A percentile compares a stretch with the other conserved stretches of the same genome.
Evolutionary conservation across 2,329 filamentous ascomycete genomes (phyloP).

Genomic region (Pseudocercospora vitis): DNA sequence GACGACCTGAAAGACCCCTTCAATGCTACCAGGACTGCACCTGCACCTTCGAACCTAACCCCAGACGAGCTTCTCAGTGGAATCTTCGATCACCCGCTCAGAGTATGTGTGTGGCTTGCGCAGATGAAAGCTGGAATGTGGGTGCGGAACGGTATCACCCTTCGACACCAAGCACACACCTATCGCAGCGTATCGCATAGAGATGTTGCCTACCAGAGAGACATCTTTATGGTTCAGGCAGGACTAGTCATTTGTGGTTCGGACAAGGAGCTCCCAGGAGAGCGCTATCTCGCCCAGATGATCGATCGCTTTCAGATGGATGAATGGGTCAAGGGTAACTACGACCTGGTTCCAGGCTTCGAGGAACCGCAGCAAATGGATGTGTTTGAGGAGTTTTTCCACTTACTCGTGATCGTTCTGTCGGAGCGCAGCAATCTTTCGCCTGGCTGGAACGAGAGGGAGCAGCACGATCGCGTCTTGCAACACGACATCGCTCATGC

Average conservation of each 20-base stretch:
- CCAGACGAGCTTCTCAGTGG: slow-evolving; percentile 34
- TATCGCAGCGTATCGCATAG: slow-evolving; percentile 87
- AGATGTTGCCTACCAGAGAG: slow-evolving; percentile 90
- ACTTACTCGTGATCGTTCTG: slow-evolving; percentile 84
- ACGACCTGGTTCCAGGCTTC: slow-evolving; percentile 70
- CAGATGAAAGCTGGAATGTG: slow-evolving; percentile 99
- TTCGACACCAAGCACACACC: slow-evolving; percentile 90
- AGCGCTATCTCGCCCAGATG: slow-evolving; percentile 76
- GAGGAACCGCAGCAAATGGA: slow-evolving; percentile 89
- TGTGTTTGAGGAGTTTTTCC: slow-evolving; percentile 92
- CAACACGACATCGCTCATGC: slow-evolving; percentile 90
- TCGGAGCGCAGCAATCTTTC: slow-evolving; percentile 84
- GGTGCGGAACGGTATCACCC: slow-evolving; percentile 95
- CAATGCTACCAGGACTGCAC: slow-evolving; percentile 26
- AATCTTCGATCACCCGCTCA: slow-evolving; percentile 87
- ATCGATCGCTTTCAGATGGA: slow-evolving; percentile 89
- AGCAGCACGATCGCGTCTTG: slow-evolving; percentile 66
- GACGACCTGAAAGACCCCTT: slow-evolving; percentile 61
- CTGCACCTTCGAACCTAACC: slow-evolving; percentile 28
- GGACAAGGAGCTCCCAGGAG: slow-evolving; percentile 52
- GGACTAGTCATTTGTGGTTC: slow-evolving; percentile 84
- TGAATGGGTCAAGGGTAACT: slow-evolving; percentile 82
- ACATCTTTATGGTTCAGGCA: slow-evolving; percentile 90
- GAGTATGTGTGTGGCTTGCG: slow-evolving; percentile 92
- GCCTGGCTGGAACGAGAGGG: slow-evolving; percentile 64